Evolutionary conservation across 202 grass and related monocot species (phyloP), one percentile per base, ranked within the genome.

Genomic region (Carex sylvatica): DNA sequence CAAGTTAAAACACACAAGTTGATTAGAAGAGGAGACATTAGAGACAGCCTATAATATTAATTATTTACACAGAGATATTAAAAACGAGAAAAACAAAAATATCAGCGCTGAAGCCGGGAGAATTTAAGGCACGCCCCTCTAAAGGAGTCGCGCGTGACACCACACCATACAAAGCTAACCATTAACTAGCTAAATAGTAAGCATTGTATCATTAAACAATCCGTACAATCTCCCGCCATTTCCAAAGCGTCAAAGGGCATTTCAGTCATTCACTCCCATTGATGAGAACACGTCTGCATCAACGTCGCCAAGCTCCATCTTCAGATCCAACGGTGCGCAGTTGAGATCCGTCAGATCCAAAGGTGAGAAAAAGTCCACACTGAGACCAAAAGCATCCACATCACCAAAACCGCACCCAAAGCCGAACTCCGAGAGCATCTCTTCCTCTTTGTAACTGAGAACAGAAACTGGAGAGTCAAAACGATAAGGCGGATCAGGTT

Each of bases 401-500:
- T 88, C 87, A 16, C 75, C 74, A 9, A 88, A 80, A 4, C 58
- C 73, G 56, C 80, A 90, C 20, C 91, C 84, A 47, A 87, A 81
- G 38, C 92, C 93, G 84, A 92, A 90, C 18, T 69, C 79, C 0
- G 78, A 53, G 0, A 80, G 44, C 65, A 79, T 54, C 59, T 80
- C 74, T 46, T 54, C 65, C 22, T 56, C 55, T 5, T 26, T 83
- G 83, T 55, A 36, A 4, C 82, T 89, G 55, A 92, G 87, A 4
- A 93, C 90, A 1, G 92, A 87, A 1, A 79, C 89, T 6, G 88
- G 94, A 23, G 92, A 92, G 16, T 83, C 79, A 70, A 92, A 92
- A 16, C 84, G 82, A 85, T 59, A 22, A 42, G 74, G 75, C 55
- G 67, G 8, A 85, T 79, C 36, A 74, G 82, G 77, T 61, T 63